Base-by-base conservation (phyloP, 495 filamentous ascomycete genomes). In the Aspergillus ellipticus region DNA sequence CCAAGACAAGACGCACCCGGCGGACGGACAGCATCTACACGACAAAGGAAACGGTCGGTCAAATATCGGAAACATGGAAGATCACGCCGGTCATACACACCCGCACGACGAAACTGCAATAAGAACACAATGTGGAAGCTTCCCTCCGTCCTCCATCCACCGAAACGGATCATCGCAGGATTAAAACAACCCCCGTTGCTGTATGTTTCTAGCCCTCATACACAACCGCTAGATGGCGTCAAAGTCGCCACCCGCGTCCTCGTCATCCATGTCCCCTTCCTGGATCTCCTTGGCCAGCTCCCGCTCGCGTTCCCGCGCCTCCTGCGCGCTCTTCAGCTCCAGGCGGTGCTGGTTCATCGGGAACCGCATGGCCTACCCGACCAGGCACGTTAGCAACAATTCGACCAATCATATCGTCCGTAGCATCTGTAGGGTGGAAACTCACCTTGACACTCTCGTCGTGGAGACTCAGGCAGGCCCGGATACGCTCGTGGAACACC, bases 281-380 rank as follows among this genome's bases (percentile, higher is more conserved):
- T 96, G 89, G 64, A 98, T 98, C 81, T 98, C 94, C 82, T 97
- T 98, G 46, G 93, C 94, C 74, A 98, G 79, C 71, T 98, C 94
- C 24, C 95, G 80, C 76, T 98, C 94, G 39, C 94, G 82, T 74
- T 98, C 94, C 41, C 94, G 85, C 17, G 94, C 94, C 74, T 97
- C 94, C 71, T 96, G 92, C 2, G 95, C 94, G 65, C 94, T 97
- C 85, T 96, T 96, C 49, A 97, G 78, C 74, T 97, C 94, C 26
- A 96, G 79, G n/a, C 94, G 82, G 75, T 97, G 93, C 75, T 96
- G 92, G 75, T 98, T 97, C 93, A 97, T 96, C 8, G 94, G 94
- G 77, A 96, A 98, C 15, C 95, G 82, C 94, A 98, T 98, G 20
- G 94, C 93, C 90, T 96, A 52, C 39, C 16, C 22, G 35, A 29